A percentile compares a stretch with the other conserved stretches of the same genome.
Conservation (phyloP, 2,329 filamentous ascomycete species). For the Clarireedia monteithiana region DNA sequence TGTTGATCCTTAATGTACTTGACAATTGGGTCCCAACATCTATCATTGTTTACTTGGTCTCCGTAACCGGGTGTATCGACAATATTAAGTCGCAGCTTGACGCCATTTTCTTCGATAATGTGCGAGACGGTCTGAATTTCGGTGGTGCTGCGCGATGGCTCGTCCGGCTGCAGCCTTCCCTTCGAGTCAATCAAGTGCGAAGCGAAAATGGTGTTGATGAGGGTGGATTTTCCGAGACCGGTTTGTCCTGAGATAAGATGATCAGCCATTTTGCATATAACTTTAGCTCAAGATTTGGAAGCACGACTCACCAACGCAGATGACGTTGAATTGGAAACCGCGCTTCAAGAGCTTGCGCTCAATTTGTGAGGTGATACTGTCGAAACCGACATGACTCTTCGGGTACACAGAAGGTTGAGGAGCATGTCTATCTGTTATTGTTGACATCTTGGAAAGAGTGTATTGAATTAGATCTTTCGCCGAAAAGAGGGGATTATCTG, state of each 20-base stretch:
- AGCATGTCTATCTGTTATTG: conserved; percentile 26
- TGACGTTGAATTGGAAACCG: conserved; percentile 99
- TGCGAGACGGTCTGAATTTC: conserved; percentile 98
- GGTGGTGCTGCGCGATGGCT: conserved; percentile 89
- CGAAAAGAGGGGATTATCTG: conserved; percentile 3
- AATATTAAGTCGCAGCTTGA: conserved; percentile 95
- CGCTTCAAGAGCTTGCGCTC: conserved; percentile 99
- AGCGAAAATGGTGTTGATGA: conserved; percentile 99
- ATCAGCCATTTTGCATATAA: conserved; percentile 15
- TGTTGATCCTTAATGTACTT: conserved; percentile 99
- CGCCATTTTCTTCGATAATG: conserved; percentile 98
- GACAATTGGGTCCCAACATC: conserved; percentile 99
- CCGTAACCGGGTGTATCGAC: conserved; percentile 98
- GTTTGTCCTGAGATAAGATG: conserved; percentile 67
- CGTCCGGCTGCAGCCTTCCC: conserved; percentile 85
- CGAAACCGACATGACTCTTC: conserved; percentile 98
- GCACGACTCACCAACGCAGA: conserved; percentile 84
- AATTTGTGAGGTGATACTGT: conserved; percentile 99
- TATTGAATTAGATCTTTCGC: conserved; percentile 2
- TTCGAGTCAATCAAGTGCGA: conserved; percentile 99
- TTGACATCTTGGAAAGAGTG: conserved; percentile 24
- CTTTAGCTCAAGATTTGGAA: background rate
- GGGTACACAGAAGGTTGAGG: conserved; percentile 54
- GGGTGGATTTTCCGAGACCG: conserved; percentile 93
- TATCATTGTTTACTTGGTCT: conserved; percentile 98